Evolutionary conservation across 1,284 basidiomycete genomes (phyloP), one percentile per base, ranked within the genome.

Genomic region (Trichosporon inkin): DNA sequence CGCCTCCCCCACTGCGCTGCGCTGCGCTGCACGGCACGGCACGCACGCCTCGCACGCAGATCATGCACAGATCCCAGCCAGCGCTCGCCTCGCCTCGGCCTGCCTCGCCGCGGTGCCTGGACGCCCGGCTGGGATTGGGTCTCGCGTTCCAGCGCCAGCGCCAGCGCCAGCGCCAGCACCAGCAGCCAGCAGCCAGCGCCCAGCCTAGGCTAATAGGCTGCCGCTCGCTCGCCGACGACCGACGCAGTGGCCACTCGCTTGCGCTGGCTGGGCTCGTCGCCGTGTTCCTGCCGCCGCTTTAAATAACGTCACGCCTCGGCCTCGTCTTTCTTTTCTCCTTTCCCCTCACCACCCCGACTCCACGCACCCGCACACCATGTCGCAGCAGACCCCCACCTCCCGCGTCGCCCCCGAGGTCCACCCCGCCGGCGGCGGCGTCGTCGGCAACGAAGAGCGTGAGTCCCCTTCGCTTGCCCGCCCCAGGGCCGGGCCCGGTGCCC

Each of bases 381-480:
- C 53, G 22, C 35, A 47, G 41, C 53, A 28, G 32, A 53, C 54
- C 41, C 60, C 41, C 17, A 32, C 28, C 28, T 62, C 60, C 19
- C 60, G 60, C 41, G 63, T 64, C 53, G 57, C 57, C 5, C 63
- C 63, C 16, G 63, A 64, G 4, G 40, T 64, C 49, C 47, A 60
- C 56, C 63, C 63, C n/a, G 53, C 47, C 37, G 55, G 55, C 39
- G 63, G 60, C 32, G 63, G 63, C 20, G 53, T 62, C 35, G 60
- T 64, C 36, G 40, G 44, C 55, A 54, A 56, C 53, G 14, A 57
- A 49, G 56, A 62, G 54, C 49, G 47, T 51, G 57, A 37, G 55
- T 49, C 17, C 32, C 35, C 51, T 32, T 17, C 16, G 14, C 10
- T 17, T 6, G 11, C 38, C 38, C 7, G 14, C 16, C 38, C 16